Conservation (phyloP, 306 rosid genomes). For the Carpinus fangiana region DNA sequence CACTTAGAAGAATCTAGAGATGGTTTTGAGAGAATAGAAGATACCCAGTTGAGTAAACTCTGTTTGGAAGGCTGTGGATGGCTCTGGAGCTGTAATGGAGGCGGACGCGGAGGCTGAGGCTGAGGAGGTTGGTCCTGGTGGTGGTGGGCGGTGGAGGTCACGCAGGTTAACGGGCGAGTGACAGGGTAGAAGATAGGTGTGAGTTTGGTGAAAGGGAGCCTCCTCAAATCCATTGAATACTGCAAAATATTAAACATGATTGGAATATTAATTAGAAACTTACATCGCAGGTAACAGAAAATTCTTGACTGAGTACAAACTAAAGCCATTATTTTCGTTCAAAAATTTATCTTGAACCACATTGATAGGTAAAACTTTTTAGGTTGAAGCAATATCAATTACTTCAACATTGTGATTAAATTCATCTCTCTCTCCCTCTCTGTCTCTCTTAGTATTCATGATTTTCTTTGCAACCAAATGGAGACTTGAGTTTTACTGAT, state of each 20-base stretch:
- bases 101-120: constrained; percentile 21
- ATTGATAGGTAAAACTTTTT: no score
- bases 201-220: constrained; percentile 32
- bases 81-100: constrained; percentile 23
- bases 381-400: no score
- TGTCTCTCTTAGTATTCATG: no score
- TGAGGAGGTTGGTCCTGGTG: constrained; percentile 18
- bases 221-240: constrained; percentile 45
- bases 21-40: constrained; percentile 52
- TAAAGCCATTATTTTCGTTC: no score
- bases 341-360: no score
- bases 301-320: no score
- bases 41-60: constrained; percentile 24
- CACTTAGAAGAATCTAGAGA: constrained; percentile 56
- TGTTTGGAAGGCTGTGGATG: constrained; percentile 25
- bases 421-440: no score
- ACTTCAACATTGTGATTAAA: no score
- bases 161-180: constrained; percentile 47
- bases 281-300: no score
- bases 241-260: constrained; percentile 11
- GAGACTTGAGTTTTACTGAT: no score
- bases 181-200: constrained; percentile 27
- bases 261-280: no score
- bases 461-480: no score
- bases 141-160: constrained; percentile 30